Evolutionary conservation across 1,284 basidiomycete genomes (phyloP).

Genomic region (Phylloboletellus chloephorus): DNA sequence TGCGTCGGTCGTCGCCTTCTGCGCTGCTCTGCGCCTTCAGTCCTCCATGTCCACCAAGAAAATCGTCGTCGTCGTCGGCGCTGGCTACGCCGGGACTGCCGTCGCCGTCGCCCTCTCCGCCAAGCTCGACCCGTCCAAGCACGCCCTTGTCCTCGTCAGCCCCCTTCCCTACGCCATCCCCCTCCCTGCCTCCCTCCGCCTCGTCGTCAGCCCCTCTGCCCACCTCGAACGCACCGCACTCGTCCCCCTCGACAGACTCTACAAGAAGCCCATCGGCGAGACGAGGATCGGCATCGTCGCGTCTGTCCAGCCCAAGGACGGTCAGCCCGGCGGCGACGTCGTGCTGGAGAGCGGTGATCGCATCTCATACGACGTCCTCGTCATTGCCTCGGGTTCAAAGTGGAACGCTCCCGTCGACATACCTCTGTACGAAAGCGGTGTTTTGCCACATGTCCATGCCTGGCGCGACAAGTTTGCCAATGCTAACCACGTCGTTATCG

Average conservation of each 20-base stretch:
- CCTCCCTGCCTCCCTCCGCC: conserved; percentile 37
- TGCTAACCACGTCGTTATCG: conserved; percentile 49
- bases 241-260: conserved; percentile 44
- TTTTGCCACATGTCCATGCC: conserved; percentile 35
- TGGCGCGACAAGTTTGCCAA: conserved; percentile 45
- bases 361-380: conserved; percentile 47
- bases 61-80: conserved; percentile 42
- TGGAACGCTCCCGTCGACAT: conserved; percentile 51
- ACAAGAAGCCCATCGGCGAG: conserved; percentile 42
- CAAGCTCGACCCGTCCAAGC: conserved; percentile 34
- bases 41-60: conserved; percentile 12
- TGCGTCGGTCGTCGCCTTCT: too few species aligned
- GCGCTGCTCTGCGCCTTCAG: too few species aligned
- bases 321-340: conserved; percentile 39
- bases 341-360: conserved; percentile 44
- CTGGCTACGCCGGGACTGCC: conserved; percentile 34
- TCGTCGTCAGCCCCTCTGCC: conserved; percentile 35
- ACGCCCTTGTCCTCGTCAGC: conserved; percentile 39
- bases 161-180: conserved; percentile 35
- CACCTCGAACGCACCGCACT: conserved; percentile 37
- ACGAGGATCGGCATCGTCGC: conserved; percentile 41
- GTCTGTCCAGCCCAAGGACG: conserved; percentile 38
- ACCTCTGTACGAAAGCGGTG: conserved; percentile 38
- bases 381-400: conserved; percentile 52
- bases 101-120: conserved; percentile 34